Evolutionary conservation across 495 filamentous ascomycete species (phyloP).

Genomic region (Annulohypoxylon maeteangense): DNA sequence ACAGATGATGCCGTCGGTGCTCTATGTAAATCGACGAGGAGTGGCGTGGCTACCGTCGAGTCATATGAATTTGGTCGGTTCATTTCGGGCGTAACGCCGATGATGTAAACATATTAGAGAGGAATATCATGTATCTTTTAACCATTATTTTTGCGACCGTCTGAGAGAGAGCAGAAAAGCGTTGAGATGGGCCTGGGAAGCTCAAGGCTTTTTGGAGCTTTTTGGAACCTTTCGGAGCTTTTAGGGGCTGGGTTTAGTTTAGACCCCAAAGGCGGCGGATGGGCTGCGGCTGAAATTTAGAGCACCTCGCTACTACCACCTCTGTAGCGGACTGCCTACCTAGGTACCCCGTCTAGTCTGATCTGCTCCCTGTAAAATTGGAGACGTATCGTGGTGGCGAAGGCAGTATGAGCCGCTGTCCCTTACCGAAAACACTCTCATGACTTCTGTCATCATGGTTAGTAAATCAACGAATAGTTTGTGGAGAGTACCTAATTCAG

Average conservation of each 20-base stretch:
- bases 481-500: no score
- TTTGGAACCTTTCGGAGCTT: neutral
- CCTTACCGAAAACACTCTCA: conserved; percentile 1
- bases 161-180: neutral
- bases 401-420: neutral
- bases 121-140: neutral
- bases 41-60: neutral
- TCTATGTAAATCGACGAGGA: neutral
- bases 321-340: neutral
- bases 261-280: neutral
- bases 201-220: neutral
- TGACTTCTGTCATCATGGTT: neutral
- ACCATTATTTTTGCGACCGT: neutral
- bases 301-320: conserved; percentile 1
- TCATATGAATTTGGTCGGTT: conserved; percentile 4
- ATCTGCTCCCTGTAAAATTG: neutral
- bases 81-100: conserved; percentile 2
- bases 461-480: neutral
- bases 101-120: neutral
- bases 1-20: neutral
- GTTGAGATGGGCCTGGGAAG: neutral
- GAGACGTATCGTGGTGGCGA: neutral
- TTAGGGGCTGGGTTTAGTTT: neutral
- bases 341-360: neutral
- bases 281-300: neutral